These are phyloP conservation scores for Salix suchowensis DNA, from an alignment of 345 rosid genomes.

Conservation along the genomic window DNA sequence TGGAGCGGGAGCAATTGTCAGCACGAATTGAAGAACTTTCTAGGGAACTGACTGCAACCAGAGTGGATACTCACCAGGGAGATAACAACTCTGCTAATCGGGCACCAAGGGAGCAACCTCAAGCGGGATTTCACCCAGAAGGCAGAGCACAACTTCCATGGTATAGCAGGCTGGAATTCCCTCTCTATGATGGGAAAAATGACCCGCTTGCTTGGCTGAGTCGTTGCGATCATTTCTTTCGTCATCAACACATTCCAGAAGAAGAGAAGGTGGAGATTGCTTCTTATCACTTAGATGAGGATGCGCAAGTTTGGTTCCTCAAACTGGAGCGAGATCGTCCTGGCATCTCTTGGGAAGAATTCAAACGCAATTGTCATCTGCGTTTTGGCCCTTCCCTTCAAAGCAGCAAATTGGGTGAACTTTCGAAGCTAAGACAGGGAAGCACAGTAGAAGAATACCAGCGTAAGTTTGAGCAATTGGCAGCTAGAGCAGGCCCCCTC, in stretches of 20 bases:
- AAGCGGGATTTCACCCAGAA: fast-evolving
- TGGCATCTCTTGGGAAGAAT: not conserved
- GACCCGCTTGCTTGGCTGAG: not conserved
- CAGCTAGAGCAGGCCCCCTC: not conserved
- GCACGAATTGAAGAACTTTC: no score
- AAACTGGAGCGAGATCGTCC: not conserved
- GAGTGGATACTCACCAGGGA: no score
- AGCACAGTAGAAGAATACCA: not conserved
- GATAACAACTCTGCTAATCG: no score
- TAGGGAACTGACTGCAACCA: no score
- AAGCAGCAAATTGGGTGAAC: not conserved
- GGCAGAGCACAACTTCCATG: not conserved
- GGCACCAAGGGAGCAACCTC: not conserved
- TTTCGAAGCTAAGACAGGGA: not conserved
- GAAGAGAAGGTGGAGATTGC: not conserved
- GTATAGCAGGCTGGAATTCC: not conserved
- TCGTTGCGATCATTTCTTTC: not conserved
- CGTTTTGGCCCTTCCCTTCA: not conserved
- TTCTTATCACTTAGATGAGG: not conserved
- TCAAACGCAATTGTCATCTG: not conserved
- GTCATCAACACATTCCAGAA: not conserved
- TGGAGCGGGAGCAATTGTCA: no score
- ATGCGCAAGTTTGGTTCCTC: not conserved
- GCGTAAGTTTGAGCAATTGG: not conserved
- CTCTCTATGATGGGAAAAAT: not conserved